Percentiles rank a stretch among this genome's conserved stretches.
phyloP scores from a whole-genome alignment of 495 filamentous ascomycete species.

The Penicilliopsis zonata region DNA sequence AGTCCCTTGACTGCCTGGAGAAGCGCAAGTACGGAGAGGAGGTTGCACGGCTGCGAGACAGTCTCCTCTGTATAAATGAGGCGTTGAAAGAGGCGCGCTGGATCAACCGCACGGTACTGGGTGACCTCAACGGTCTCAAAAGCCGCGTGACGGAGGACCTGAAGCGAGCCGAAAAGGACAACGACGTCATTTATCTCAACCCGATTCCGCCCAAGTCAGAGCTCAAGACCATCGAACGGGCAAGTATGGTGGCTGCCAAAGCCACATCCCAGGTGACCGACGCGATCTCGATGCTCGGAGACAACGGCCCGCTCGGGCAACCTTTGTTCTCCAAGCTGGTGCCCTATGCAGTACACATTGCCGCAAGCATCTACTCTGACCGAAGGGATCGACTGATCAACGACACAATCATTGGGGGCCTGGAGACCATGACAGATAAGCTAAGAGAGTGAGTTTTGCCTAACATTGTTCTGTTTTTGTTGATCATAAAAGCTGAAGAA shows the following conservation, averaged over 20 bases:
- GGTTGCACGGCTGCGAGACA: conserved; percentile 74
- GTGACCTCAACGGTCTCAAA: conserved; percentile 76
- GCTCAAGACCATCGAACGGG: conserved; percentile 72
- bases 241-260: conserved; percentile 73
- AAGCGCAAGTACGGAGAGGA: conserved; percentile 94
- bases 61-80: conserved; percentile 71
- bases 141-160: conserved; percentile 72
- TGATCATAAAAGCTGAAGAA: conserved; percentile 4
- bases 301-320: conserved; percentile 66
- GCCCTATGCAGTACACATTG: conserved; percentile 89
- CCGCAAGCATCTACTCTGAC: conserved; percentile 90
- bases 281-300: conserved; percentile 65
- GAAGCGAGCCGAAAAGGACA: conserved; percentile 91
- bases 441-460: conserved; percentile 49
- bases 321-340: conserved; percentile 86
- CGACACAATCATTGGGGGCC: conserved; percentile 67
- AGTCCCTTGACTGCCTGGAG: conserved; percentile 83
- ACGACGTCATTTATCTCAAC: conserved; percentile 83
- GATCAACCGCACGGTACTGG: conserved; percentile 71
- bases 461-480: not conserved
- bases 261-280: conserved; percentile 75
- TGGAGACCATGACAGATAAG: conserved; percentile 70
- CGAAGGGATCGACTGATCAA: conserved; percentile 80
- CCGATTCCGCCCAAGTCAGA: conserved; percentile 82
- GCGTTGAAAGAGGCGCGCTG: conserved; percentile 78